Conservation (phyloP, 2,329 filamentous ascomycete species). For the Trichoderma oligosporum region DNA sequence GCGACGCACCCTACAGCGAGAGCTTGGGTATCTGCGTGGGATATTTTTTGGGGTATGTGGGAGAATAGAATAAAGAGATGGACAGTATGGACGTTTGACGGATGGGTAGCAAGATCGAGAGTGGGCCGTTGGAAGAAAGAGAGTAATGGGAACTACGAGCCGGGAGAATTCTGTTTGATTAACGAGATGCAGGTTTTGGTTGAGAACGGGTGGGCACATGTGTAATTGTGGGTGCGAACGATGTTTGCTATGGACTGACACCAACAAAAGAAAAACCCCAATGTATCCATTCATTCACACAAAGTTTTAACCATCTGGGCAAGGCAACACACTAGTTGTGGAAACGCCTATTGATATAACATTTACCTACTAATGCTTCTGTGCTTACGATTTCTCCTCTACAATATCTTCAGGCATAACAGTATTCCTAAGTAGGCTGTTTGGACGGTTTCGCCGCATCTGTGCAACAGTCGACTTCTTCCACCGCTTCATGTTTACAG, state of each 20-base stretch:
- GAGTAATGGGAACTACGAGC: constrained; percentile 37
- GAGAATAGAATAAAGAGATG: constrained; percentile 51
- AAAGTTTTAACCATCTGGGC: not conserved
- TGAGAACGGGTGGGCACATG: constrained; percentile 57
- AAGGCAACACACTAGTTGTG: not conserved
- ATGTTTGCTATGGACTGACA: not conserved
- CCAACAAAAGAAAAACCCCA: not conserved
- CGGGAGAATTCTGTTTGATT: constrained; percentile 51
- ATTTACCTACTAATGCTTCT: too few relatives aligned
- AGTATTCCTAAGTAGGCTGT: not conserved
- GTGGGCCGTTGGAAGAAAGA: constrained; percentile 38
- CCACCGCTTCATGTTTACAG: not conserved
- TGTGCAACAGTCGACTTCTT: not conserved
- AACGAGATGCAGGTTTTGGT: constrained; percentile 60
- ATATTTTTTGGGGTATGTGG: constrained; percentile 56
- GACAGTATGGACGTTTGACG: constrained; percentile 30
- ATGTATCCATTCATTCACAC: not conserved
- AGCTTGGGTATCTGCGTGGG: constrained; percentile 46
- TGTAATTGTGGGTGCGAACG: constrained; percentile 30
- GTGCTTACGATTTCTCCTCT: not conserved
- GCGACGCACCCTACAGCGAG: constrained; percentile 39
- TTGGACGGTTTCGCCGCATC: not conserved
- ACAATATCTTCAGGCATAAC: not conserved
- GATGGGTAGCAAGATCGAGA: constrained; percentile 37
- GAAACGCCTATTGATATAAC: too few relatives aligned